phyloP scores from a whole-genome alignment of 257 asterid species.

The Jaltomata sinuosa region DNA sequence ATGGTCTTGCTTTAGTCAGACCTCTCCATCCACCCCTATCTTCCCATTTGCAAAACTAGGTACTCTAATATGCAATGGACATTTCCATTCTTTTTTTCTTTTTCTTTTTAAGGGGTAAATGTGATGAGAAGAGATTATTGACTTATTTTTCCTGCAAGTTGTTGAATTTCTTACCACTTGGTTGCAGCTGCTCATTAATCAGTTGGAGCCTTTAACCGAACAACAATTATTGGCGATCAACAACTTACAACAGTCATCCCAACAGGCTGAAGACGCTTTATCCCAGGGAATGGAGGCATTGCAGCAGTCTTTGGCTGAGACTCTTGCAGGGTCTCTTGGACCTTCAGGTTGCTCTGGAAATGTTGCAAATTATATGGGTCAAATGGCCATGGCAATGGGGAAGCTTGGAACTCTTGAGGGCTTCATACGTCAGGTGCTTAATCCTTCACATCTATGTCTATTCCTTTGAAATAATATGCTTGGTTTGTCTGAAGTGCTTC shows the following conservation, averaged over 20 bases:
- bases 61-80: background rate
- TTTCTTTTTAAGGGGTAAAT: background rate
- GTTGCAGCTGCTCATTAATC: conserved; percentile 75
- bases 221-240: conserved; percentile 72
- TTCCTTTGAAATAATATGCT: background rate
- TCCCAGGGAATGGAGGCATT: conserved; percentile 98
- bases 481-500: background rate
- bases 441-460: background rate
- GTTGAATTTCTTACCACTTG: background rate
- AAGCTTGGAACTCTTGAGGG: conserved; percentile 89
- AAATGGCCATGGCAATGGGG: conserved; percentile 98
- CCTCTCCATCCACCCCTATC: background rate
- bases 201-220: conserved; percentile 87
- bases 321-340: conserved; percentile 81
- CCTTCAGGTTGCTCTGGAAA: conserved; percentile 76
- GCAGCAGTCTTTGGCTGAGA: conserved; percentile 89
- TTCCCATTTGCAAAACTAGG: background rate
- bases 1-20: background rate
- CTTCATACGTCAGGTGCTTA: conserved; percentile 82
- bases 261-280: conserved; percentile 90
- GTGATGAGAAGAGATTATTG: background rate
- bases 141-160: background rate
- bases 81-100: background rate
- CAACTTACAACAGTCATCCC: conserved; percentile 84
- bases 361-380: conserved; percentile 95